These are phyloP conservation scores for Aspergillus conjunctus DNA, from an alignment of 495 filamentous ascomycete species.

Conservation along the genomic window DNA sequence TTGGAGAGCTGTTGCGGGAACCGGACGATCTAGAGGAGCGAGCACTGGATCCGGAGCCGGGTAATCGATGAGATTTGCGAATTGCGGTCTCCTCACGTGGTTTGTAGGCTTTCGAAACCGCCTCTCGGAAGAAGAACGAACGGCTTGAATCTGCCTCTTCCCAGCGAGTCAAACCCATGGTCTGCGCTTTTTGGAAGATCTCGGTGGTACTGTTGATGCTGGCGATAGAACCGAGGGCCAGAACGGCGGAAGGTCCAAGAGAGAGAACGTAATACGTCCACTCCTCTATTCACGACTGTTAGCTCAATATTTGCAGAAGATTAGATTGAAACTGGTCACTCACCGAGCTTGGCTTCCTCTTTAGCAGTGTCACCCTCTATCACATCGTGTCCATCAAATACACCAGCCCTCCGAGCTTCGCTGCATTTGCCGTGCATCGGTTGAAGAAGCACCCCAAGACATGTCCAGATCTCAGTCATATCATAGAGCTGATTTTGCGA, in stretches of 20 bases:
- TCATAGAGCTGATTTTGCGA: conserved; percentile 61
- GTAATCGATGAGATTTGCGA: conserved; percentile 8
- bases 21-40: conserved; percentile 17
- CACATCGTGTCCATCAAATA: conserved; percentile 56
- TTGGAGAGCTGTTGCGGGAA: conserved; percentile 10
- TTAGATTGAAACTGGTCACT: conserved; percentile 18
- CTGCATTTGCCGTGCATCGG: conserved; percentile 58
- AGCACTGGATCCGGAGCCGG: conserved; percentile 17
- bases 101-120: conserved; percentile 60
- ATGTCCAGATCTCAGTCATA: conserved; percentile 69
- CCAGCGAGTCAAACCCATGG: conserved; percentile 61
- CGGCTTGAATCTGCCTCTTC: conserved; percentile 50
- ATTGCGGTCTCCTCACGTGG: conserved; percentile 40
- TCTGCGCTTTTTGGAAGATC: conserved; percentile 54
- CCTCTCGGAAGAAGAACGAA: conserved; percentile 65
- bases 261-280: conserved; percentile 65
- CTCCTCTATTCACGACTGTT: conserved; percentile 55
- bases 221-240: conserved; percentile 54
- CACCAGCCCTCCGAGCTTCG: conserved; percentile 57
- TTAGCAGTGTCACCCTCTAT: conserved; percentile 49
- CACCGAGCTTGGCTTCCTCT: conserved; percentile 59
- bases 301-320: conserved; percentile 23
- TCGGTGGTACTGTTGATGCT: conserved; percentile 46
- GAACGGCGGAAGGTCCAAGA: conserved; percentile 57
- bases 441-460: conserved; percentile 58